Conservation (phyloP, 805 yeast species). For the Allodekkera sacchari region DNA sequence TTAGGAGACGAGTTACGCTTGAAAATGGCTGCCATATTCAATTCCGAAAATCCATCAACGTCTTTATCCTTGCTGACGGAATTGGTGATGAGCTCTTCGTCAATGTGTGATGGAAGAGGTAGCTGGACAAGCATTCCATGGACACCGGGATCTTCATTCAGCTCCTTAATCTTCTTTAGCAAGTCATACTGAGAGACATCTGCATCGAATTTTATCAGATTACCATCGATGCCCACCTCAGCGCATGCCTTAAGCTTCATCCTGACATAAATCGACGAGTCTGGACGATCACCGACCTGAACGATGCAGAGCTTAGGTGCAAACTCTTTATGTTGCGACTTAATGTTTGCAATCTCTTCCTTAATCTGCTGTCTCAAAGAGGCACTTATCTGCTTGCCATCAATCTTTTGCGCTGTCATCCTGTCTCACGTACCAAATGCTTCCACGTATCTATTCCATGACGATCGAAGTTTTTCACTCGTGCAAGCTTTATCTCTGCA, state of each 20-base stretch:
- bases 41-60: conserved; percentile 90
- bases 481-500: no score
- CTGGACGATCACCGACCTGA: conserved; percentile 88
- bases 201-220: conserved; percentile 56
- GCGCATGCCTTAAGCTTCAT: conserved; percentile 87
- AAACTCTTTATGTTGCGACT: conserved; percentile 40
- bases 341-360: conserved; percentile 38
- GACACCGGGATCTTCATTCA: conserved; percentile 68
- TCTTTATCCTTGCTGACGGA: conserved; percentile 79
- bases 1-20: conserved; percentile 77
- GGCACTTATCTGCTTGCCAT: conserved; percentile 48
- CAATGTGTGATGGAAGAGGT: conserved; percentile 75
- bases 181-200: conserved; percentile 51
- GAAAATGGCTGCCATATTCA: conserved; percentile 83
- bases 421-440: no score
- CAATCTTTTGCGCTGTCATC: conserved; percentile 35
- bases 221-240: conserved; percentile 70
- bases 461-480: no score
- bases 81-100: conserved; percentile 73
- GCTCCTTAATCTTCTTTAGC: conserved; percentile 46
- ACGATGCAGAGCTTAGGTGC: conserved; percentile 73
- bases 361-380: conserved; percentile 44
- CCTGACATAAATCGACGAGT: conserved; percentile 83
- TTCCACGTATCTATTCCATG: no score
- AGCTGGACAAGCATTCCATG: conserved; percentile 87